Evolutionary conservation across 805 yeast genomes (phyloP), one percentile per base, ranked within the genome.

Genomic region (Yarrowia sp.): DNA sequence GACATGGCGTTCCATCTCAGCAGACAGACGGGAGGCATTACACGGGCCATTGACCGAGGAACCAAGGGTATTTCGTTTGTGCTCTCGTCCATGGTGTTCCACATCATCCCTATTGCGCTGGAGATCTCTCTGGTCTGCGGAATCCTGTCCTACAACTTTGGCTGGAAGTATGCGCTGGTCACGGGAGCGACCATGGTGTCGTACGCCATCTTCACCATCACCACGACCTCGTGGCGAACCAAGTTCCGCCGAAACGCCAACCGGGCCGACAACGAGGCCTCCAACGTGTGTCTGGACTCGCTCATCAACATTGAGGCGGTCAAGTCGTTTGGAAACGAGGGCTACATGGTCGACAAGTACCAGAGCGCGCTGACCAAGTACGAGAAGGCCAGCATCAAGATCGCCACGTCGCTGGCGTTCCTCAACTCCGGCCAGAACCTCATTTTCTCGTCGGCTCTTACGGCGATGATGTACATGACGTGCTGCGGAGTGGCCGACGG

Each of bases 391-490:
- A 74, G 79, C n/a, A 79, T 89, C 71, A 87, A 87, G 72, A 89
- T 90, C 39, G 93, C 93, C 10, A 89, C 92, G 0, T 89, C 94
- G 3, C 80, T 89, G 68, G 91, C 93, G 30, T 88, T 80, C 72
- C 79, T 89, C 70, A 89, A 90, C 72, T 82, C 92, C 0, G 94
- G 94, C n/a, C 95, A 89, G 76, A 88, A 87, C 74, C 72, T 89
- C 66, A 89, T 89, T 24, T 89, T 89, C 79, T 91, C 98, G 0
- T 78, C 90, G 47, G 98, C 99, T 1, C 80, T 95, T 70, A 95
- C 99, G 1, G 90, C 88, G 1, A 95, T 95, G 96, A 95, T 95
- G 99, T 95, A 91, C 77, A 88, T 95, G 96, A 98, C 97, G 15
- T 91, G 97, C 73, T 86, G 87, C 67, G 98, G 98, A 34, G 95